A percentile compares a stretch with the other conserved stretches of the same genome.
These are phyloP conservation scores for Ophiostoma ulmi DNA, from an alignment of 2,329 filamentous ascomycete species.

Conservation along the genomic window DNA sequence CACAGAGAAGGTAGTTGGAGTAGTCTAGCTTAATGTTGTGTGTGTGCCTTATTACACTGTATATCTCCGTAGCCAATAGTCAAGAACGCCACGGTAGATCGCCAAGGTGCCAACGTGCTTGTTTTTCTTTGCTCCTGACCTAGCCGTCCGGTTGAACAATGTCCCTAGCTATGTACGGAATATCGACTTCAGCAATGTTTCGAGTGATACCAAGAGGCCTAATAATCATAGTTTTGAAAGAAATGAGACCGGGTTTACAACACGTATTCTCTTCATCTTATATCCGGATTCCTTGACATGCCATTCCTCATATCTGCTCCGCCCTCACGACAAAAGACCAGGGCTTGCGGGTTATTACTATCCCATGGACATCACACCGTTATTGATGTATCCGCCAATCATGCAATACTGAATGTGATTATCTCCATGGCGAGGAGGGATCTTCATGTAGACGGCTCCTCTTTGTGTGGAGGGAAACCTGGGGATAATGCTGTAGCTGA, in stretches of 20 bases:
- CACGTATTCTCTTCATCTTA: not conserved
- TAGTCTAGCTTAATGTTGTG: not conserved
- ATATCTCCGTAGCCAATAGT: not conserved
- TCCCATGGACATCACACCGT: not conserved
- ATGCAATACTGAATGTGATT: not conserved
- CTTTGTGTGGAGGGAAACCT: constrained; percentile 6
- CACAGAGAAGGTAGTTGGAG: not conserved
- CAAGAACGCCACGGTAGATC: not conserved
- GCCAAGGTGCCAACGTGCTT: not conserved
- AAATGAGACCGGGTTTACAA: not conserved
- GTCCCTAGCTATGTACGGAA: too few species aligned
- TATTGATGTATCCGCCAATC: not conserved
- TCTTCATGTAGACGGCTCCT: not conserved
- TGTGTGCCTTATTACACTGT: not conserved
- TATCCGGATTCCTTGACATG: not conserved
- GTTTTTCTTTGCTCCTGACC: not conserved
- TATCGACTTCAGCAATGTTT: not conserved
- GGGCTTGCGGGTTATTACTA: not conserved
- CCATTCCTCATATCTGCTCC: not conserved
- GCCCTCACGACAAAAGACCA: not conserved
- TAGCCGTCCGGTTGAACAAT: not conserved
- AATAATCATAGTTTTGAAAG: too few species aligned
- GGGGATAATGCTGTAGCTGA: not conserved
- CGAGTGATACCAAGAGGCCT: not conserved
- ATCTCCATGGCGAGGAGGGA: not conserved